These are phyloP conservation scores for Huiozyma naganishii DNA, from an alignment of 805 yeast genomes.

Conservation along the genomic window DNA sequence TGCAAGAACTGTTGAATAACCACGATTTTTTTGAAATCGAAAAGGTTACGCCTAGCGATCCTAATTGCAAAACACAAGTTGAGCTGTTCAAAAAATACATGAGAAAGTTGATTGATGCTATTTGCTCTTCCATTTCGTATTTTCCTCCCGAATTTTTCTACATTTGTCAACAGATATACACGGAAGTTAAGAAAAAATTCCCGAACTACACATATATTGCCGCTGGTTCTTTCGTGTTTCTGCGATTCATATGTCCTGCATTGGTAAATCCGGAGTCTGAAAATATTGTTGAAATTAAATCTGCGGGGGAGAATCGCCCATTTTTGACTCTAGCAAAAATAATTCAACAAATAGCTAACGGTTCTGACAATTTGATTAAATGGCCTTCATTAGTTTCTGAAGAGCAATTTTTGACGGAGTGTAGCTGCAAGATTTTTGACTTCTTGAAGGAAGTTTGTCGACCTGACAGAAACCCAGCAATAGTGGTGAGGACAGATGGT, in stretches of 20 bases:
- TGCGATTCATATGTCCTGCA: constrained; percentile 79
- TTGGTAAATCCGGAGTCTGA: constrained; percentile 72
- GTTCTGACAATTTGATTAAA: constrained; percentile 53
- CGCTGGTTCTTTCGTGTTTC: constrained; percentile 77
- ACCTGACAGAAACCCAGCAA: constrained; percentile 12
- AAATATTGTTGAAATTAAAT: constrained; percentile 30
- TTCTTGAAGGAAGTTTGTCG: constrained; percentile 33
- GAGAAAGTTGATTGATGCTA: constrained; percentile 44
- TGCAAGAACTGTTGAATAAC: constrained; percentile 41
- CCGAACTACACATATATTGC: constrained; percentile 60
- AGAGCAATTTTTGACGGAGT: constrained; percentile 31
- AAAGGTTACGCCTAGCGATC: constrained; percentile 31
- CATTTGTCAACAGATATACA: constrained; percentile 57
- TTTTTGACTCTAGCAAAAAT: constrained; percentile 73
- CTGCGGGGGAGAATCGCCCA: constrained; percentile 43
- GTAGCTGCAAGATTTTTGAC: constrained; percentile 30
- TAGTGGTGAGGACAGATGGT: constrained; percentile 12
- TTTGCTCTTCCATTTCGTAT: constrained; percentile 40
- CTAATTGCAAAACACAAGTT: constrained; percentile 32
- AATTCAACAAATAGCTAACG: constrained; percentile 80
- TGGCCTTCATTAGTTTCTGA: constrained; percentile 44
- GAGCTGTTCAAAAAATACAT: constrained; percentile 46
- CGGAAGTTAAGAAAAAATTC: constrained; percentile 47
- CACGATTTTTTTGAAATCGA: constrained; percentile 57
- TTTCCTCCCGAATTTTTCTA: constrained; percentile 66